These are phyloP conservation scores for Trypethelium eluteriae DNA, from an alignment of 495 filamentous ascomycete genomes.

Conservation along the genomic window DNA sequence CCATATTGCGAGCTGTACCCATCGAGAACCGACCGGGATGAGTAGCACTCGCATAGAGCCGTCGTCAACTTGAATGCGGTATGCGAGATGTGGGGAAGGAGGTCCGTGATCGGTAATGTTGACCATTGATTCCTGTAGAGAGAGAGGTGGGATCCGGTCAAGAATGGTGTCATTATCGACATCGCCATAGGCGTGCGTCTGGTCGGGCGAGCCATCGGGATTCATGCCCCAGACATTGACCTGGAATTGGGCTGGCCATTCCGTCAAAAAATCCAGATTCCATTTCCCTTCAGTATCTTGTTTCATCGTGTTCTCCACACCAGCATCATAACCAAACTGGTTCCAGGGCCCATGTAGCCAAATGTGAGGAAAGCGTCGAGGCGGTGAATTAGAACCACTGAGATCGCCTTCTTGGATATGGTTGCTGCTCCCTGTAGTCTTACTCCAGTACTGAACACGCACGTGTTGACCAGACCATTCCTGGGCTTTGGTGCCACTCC, in stretches of 20 bases:
- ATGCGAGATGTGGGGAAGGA: conserved; percentile 49
- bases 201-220: conserved; percentile 55
- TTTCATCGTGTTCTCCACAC: conserved; percentile 49
- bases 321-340: conserved; percentile 60
- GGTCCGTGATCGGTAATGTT: conserved; percentile 53
- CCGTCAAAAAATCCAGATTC: conserved; percentile 55
- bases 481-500: conserved; percentile 57
- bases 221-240: conserved; percentile 66
- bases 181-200: conserved; percentile 52
- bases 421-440: conserved; percentile 54
- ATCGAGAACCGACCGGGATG: conserved; percentile 47
- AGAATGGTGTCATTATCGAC: conserved; percentile 54
- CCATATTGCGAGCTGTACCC: conserved; percentile 52
- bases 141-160: conserved; percentile 57
- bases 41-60: conserved; percentile 46
- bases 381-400: conserved; percentile 32
- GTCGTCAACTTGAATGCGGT: conserved; percentile 52
- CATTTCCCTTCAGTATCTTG: conserved; percentile 50
- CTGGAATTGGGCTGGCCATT: conserved; percentile 58
- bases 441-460: conserved; percentile 61
- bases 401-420: conserved; percentile 58
- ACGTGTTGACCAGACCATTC: conserved; percentile 60
- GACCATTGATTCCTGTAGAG: conserved; percentile 47
- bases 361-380: conserved; percentile 55
- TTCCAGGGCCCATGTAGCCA: conserved; percentile 61